Base-by-base conservation (phyloP, 352 stramenopile species). In the Elongisporangium undulatum region DNA sequence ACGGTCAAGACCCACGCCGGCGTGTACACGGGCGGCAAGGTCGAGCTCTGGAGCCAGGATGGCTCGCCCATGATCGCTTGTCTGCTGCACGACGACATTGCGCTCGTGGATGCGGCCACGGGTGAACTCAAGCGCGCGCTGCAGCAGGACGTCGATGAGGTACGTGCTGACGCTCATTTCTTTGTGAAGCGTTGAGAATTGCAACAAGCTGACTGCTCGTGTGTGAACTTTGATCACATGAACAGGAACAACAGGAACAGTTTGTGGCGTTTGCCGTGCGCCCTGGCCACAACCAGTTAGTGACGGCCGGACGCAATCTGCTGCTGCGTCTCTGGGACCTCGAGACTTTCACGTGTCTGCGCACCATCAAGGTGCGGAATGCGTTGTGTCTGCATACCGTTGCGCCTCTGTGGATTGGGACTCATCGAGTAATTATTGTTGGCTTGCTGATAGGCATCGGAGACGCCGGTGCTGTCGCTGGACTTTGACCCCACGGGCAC, bases 401-500 rank as follows among this genome's bases (percentile, higher is more conserved):
- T 34, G 24, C 3, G 24, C 24, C 24, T 34, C 26, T 34, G 26
- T 34, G 26, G 4, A 34, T 34, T 34, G 26, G 8, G 9, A n/a
- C 29, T 41, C 1, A 52, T 21, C 4, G 15, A 52, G 16, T 52
- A 2, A 3, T 15, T 16, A 13, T 52, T 52, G n/a, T n/a, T n/a
- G n/a, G 16, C 29, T 6, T 41, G 29, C 29, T 41, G 4, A 6
- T 58, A 69, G 50, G 72, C 70, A 22, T 67, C 85, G 52, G 77
- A 94, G 51, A 88, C 77, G 51, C 89, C 89, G 8, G 84, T 97
- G 56, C 68, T 94, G 52, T 75, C 73, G 53, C 94, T 97, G 82
- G 83, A 78, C 24, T 95, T 96, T 61, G 91, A 97, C 71, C 85
- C 85, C 19, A 89, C 90, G 21, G 90, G 90, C 45, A 97, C 89